Base-by-base conservation (phyloP, 352 stramenopile species). In the Phytophthora brassicae region DNA sequence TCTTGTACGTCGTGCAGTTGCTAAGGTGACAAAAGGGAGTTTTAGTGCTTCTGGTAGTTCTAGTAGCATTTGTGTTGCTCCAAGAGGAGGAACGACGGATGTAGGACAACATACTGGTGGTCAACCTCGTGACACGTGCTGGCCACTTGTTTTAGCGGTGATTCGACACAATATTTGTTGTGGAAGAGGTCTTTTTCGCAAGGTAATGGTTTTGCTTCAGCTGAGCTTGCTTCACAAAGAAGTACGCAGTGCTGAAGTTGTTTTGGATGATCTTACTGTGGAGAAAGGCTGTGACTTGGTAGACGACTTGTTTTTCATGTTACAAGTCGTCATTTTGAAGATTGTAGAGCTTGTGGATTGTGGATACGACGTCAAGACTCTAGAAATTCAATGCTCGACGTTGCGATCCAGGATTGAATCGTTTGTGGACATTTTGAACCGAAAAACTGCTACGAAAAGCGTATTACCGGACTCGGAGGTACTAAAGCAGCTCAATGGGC, bases 51-150 rank as follows among this genome's bases (percentile, higher is more conserved):
- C 12, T 41, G 19, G 29, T 28, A 41, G 23, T 11, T 9, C 16
- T 7, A 31, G 46, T 3, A 49, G 16, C 12, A 42, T 2, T n/a
- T 42, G 14, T 42, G 28, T 54, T 19, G 17, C 55, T 49, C 39
- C 64, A 9, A 36, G 50, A 19, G 75, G 75, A 14, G 77, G 77
- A 2, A 81, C 72, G 13, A 86, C 72, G 0, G 78, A 84, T 44
- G 74, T 86, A 12, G 74, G 74, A 2, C 61, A 64, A 12, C 78
- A 90, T 49, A 88, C 77, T 6, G 77, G 77, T n/a, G 69, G 66
- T 0, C 51, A 59, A 24, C 38, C 55, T 8, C 69, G 80, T 11
- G 74, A 76, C 46, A 88, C 74, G 2, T 88, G 77, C 39, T 90
- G 78, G 80, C 44, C 78, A 16, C 53, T 90, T 4, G 78, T 90